A percentile compares a stretch with the other conserved stretches of the same genome.
Conservation (phyloP, 495 filamentous ascomycete genomes). For the Halenospora varia region DNA sequence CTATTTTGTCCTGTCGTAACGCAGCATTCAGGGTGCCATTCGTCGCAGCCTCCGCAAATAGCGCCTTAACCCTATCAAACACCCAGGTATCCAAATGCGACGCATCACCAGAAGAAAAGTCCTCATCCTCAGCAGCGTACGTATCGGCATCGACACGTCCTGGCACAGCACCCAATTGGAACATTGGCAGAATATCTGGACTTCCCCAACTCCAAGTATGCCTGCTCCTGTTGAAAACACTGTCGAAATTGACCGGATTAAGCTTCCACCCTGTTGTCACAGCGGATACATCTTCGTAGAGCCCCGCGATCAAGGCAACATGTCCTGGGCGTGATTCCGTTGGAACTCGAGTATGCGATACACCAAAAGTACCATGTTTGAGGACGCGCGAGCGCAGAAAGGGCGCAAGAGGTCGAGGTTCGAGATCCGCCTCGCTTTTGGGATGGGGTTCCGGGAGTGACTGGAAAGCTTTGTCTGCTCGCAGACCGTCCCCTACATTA, state of each 20-base stretch:
- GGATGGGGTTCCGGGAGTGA: conserved; percentile 87
- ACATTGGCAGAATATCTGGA: conserved; percentile 97
- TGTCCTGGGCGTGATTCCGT: conserved; percentile 97
- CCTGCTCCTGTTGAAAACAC: conserved; percentile 92
- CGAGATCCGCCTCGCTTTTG: conserved; percentile 48
- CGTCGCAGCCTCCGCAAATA: conserved; percentile 74
- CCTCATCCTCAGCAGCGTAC: conserved; percentile 82
- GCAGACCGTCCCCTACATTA: conserved; percentile 74
- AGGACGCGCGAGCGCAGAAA: conserved; percentile 88
- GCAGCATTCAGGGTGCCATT: conserved; percentile 73
- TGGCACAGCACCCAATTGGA: conserved; percentile 86
- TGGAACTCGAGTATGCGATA: conserved; percentile 95
- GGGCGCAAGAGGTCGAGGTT: conserved; percentile 76
- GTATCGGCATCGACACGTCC: conserved; percentile 79
- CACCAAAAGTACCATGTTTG: conserved; percentile 92
- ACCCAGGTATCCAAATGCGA: conserved; percentile 87
- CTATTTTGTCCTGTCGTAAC: conserved; percentile 77
- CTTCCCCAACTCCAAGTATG: conserved; percentile 99
- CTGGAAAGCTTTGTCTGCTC: conserved; percentile 98
- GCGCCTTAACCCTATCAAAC: conserved; percentile 83
- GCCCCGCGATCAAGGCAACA: conserved; percentile 93
- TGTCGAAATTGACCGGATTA: conserved; percentile 98
- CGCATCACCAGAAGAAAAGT: conserved; percentile 82
- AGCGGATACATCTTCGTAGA: conserved; percentile 97
- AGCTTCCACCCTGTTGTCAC: conserved; percentile 98